Evolutionary conservation across 306 rosid species (phyloP), one percentile per base, ranked within the genome.

Genomic region (Inga oerstediana): DNA sequence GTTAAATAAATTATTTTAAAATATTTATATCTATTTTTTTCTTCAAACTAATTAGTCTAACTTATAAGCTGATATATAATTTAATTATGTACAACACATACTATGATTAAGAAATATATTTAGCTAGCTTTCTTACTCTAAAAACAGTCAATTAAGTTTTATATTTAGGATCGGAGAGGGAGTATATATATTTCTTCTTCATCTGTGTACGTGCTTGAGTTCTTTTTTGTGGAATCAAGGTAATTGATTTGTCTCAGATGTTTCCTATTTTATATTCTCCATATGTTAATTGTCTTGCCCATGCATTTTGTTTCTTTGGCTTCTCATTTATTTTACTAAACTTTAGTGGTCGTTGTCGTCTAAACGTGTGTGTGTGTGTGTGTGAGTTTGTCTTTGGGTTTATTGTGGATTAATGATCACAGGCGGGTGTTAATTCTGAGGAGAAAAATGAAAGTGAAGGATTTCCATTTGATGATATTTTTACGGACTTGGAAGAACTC

Each of bases 401-500:
- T 46, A 20, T 66, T 76, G 16, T 49, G 16, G 78, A n/a, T 81
- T 83, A 11, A 61, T 58, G 43, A 39, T 58, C 49, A 67, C 86
- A 69, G 61, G 48, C 22, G 54, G 37, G 24, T 78, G 58, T 49
- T 49, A n/a, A 76, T 82, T 41, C 17, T 52, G 24, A 30, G 19
- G 34, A 61, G 56, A 52, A 44, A 45, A 88, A 72, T 37, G 41
- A 62, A 44, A 79, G 37, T 77, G 83, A 64, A 34, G 83, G 68
- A 4, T 11, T 46, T 14, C 69, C 62, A 66, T 49, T 0, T 5
- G 4, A 54, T 59, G 85, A 87, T 30, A 24, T 83, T 45, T 85
- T 69, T 70, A 65, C 46, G 19, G 88, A 67, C 39, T 72, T 89
- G 58, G 89, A 72, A 74, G 85, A 66, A 62, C 80, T 79, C 58